Base-by-base conservation (phyloP, 176 grass and related monocot genomes). In the Raddia distichophylla region DNA sequence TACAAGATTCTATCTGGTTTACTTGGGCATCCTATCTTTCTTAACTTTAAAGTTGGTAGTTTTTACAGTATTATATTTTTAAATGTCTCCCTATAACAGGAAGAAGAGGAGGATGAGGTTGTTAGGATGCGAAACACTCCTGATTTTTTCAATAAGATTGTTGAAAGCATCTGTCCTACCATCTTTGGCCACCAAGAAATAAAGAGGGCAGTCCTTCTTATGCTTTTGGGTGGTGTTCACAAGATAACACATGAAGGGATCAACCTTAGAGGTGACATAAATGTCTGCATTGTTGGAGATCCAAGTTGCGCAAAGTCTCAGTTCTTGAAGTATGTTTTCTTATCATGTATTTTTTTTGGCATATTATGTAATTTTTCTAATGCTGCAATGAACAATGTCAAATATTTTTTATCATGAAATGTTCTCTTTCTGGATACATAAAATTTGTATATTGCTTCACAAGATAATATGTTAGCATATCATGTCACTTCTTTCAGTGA, bases 231-330 rank as follows among this genome's bases (percentile, higher is more conserved):
- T 57, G 96, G 96, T 46, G 96, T 99, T 69, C 96, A 95, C 86
- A 99, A 99, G 82, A 75, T 91, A 78, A 99, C 96, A 45, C 93
- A 99, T 90, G 93, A 99, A 95, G 93, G 96, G 63, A 99, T 99
- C 65, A 99, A 99, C 76, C 93, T 99, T 76, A 91, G 93, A 87
- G 96, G 93, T 45, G 96, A 99, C 92, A 85, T 99, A 78, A 99
- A 99, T 80, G 89, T 99, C 22, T 99, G 96, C 49, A 99, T 99
- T 88, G 96, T 99, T 85, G 96, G 96, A n/a, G 93, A 99, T 84
- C 93, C 93, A 72, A 99, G 96, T 79, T 99, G 96, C 57, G 96
- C 96, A 40, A 95, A 99, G 87, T 95, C 96, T 35, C 93, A 99
- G 72, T 99, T 99, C 60, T 86, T 99, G 67, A 99, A 95, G 96